Percentiles rank a stretch among this genome's conserved stretches.
Conservation (phyloP, 805 yeast genomes). For the Kodamaea sagamina region DNA sequence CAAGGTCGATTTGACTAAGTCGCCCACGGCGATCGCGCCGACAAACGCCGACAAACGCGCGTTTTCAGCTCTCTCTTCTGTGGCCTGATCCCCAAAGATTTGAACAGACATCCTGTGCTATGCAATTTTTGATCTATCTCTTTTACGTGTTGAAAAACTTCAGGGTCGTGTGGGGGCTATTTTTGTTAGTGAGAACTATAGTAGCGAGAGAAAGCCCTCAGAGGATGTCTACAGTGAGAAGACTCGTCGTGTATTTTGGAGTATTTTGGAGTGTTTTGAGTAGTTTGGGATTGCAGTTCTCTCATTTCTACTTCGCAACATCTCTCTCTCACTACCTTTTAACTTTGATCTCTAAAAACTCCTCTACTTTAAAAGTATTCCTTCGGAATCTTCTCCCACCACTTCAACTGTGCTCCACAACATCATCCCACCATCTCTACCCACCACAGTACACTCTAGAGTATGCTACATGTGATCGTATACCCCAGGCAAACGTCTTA, state of each 20-base stretch:
- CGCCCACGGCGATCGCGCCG: constrained; percentile 99
- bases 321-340: no score
- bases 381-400: no score
- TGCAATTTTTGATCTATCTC: constrained; percentile 4
- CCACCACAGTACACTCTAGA: no score
- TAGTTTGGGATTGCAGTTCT: no score
- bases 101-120: constrained; percentile 66
- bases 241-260: neutral
- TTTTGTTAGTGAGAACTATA: neutral
- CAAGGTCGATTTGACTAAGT: constrained; percentile 86
- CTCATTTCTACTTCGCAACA: no score
- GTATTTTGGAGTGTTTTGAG: neutral
- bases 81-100: constrained; percentile 95
- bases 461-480: neutral
- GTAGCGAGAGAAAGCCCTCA: no score
- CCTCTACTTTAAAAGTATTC: no score
- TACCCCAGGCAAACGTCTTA: no score
- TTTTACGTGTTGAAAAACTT: constrained; percentile 10
- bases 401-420: no score
- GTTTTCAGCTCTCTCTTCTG: constrained; percentile 96
- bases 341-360: no score
- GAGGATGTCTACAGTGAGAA: no score
- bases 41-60: constrained; percentile 97
- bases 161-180: constrained; percentile 1
- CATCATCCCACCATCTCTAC: no score